These are phyloP conservation scores for Physcomitrium patens DNA, from an alignment of 225 moss, liverwort and hornwort genomes.

Conservation along the genomic window DNA sequence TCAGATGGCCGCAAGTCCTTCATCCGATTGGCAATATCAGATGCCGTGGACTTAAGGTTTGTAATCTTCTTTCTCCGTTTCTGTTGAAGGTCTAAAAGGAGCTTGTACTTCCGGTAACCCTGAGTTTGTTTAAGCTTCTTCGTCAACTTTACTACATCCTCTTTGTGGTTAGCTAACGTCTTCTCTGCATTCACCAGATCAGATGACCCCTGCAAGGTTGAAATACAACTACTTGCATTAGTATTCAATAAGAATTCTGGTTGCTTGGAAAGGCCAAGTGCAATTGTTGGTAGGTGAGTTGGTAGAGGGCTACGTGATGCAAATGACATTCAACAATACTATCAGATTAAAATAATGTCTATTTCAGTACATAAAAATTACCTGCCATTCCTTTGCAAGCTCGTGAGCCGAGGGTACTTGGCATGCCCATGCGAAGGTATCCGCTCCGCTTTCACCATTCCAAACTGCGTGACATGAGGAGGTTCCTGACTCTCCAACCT, in stretches of 20 bases:
- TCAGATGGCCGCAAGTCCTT: conserved; percentile 84
- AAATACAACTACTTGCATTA: conserved; percentile 29
- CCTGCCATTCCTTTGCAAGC: conserved; percentile 43
- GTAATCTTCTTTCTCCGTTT: conserved; percentile 59
- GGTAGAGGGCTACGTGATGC: conserved; percentile 2
- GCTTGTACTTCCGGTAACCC: conserved; percentile 75
- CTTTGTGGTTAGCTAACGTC: conserved; percentile 43
- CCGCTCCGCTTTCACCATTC: conserved; percentile 52
- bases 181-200: conserved; percentile 50
- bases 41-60: conserved; percentile 55
- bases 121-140: conserved; percentile 68
- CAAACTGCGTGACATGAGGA: conserved; percentile 46
- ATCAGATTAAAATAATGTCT: not conserved
- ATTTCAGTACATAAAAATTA: conserved; percentile 26
- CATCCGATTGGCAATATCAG: conserved; percentile 64
- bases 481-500: conserved; percentile 45
- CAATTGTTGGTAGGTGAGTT: not conserved
- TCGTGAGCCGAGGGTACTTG: conserved; percentile 40
- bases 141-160: conserved; percentile 51
- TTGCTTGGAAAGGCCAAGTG: conserved; percentile 8
- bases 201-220: conserved; percentile 44
- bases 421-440: conserved; percentile 54
- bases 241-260: conserved; percentile 17
- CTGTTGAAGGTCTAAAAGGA: conserved; percentile 67
- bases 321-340: conserved; percentile 5